Percentiles rank a stretch among this genome's conserved stretches.
Evolutionary conservation across 306 rosid species (phyloP).

Genomic region (Casuarina glauca): DNA sequence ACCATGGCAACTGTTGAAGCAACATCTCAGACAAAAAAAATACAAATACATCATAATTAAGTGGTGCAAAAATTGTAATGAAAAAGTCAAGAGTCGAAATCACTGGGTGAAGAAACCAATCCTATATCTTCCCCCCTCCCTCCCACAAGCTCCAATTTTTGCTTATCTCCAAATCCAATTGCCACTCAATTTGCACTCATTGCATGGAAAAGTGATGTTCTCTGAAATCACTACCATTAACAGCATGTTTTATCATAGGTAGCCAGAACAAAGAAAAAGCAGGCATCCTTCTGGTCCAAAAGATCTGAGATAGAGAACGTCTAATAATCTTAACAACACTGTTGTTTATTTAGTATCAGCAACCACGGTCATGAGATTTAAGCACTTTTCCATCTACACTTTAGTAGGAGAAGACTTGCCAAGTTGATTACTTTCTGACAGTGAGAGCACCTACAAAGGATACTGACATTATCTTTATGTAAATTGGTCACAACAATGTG

Average conservation of each 20-base stretch:
- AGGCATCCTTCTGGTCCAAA: not conserved
- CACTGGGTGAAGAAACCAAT: not conserved
- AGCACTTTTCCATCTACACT: not conserved
- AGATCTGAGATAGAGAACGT: not conserved
- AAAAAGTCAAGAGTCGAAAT: not conserved
- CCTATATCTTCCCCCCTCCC: not conserved
- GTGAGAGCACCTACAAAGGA: not conserved
- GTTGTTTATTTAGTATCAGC: not conserved
- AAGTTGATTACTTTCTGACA: not conserved
- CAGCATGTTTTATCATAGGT: not conserved
- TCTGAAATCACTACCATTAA: not conserved
- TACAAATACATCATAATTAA: not conserved
- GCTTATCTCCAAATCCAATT: not conserved
- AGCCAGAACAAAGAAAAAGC: not conserved
- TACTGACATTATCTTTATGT: not conserved
- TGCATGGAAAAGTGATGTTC: not conserved
- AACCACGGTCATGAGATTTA: not conserved
- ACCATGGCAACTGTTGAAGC: not conserved
- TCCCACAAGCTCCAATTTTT: not conserved
- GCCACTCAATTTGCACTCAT: not conserved
- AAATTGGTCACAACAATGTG: not conserved
- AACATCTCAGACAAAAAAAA: not conserved
- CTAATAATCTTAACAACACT: not conserved
- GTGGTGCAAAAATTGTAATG: not conserved
- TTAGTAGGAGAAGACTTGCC: not conserved